A percentile compares a stretch with the other conserved stretches of the same genome.
These are phyloP conservation scores for Aspergillus novoparasiticus DNA, from an alignment of 2,329 filamentous ascomycete genomes.

Conservation along the genomic window DNA sequence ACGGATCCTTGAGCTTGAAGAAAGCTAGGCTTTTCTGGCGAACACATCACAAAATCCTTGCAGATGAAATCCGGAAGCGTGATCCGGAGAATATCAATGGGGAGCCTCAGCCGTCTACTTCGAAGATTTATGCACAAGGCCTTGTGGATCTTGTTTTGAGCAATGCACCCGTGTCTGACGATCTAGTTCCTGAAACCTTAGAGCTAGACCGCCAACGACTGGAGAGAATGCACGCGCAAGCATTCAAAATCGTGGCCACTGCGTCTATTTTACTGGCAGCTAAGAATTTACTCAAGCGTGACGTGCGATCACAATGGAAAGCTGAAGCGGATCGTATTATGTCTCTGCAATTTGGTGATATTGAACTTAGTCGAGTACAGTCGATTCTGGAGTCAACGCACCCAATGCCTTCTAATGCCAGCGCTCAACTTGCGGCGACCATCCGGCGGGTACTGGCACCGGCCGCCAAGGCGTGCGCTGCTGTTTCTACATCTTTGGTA, in stretches of 20 bases:
- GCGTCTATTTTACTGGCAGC: conserved; percentile 65
- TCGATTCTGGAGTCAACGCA: conserved; percentile 52
- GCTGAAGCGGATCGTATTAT: conserved; percentile 62
- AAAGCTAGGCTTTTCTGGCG: conserved; percentile 60
- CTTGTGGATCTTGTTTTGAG: conserved; percentile 61
- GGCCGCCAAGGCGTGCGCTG: conserved; percentile 46
- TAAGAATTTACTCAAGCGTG: conserved; percentile 67
- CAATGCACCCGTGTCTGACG: conserved; percentile 54
- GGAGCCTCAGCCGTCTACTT: conserved; percentile 36
- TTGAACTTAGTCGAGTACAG: conserved; percentile 44
- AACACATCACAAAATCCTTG: conserved; percentile 40
- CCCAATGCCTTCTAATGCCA: conserved; percentile 50
- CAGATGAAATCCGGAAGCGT: conserved; percentile 55
- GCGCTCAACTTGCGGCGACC: conserved; percentile 49
- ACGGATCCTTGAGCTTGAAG: conserved; percentile 54
- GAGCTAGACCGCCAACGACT: conserved; percentile 59
- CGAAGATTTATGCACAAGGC: conserved; percentile 60
- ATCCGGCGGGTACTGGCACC: conserved; percentile 58
- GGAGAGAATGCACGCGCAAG: conserved; percentile 54
- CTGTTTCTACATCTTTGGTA: conserved; percentile 23
- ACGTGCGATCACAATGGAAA: conserved; percentile 66
- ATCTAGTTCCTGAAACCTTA: conserved; percentile 62
- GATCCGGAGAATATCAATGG: conserved; percentile 42
- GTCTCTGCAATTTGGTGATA: conserved; percentile 49
- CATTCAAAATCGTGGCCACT: conserved; percentile 61